Evolutionary conservation across 2,329 filamentous ascomycete genomes (phyloP).

Genomic region (Trematosphaeria pertusa): DNA sequence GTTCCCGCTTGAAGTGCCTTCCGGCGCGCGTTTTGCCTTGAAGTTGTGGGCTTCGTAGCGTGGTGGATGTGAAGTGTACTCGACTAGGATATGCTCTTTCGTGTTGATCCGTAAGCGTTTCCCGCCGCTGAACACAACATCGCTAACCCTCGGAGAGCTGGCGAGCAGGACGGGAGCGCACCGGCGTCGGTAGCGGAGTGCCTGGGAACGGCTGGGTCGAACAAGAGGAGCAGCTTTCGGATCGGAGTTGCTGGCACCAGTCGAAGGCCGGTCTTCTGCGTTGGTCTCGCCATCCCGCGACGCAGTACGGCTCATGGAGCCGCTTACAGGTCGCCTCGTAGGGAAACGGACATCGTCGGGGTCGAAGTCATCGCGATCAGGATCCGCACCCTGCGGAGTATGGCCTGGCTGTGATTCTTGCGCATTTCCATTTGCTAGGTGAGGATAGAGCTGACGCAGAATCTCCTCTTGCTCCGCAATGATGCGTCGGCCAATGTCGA

Average conservation of each 20-base stretch:
- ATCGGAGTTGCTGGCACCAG: constrained; percentile 27
- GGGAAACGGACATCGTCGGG: constrained; percentile 48
- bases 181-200: constrained; percentile 54
- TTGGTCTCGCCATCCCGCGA: constrained; percentile 27
- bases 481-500: constrained; percentile 46
- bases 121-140: constrained; percentile 53
- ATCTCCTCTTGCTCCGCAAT: constrained; percentile 58
- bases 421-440: constrained; percentile 38
- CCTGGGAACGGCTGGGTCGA: constrained; percentile 43
- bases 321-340: constrained; percentile 21
- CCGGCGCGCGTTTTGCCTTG: constrained; percentile 24
- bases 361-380: constrained; percentile 47
- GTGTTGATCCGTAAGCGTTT: constrained; percentile 54
- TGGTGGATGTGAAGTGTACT: constrained; percentile 53
- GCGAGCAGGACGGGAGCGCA: constrained; percentile 55
- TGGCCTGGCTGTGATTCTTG: constrained; percentile 16
- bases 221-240: constrained; percentile 42
- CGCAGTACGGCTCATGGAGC: constrained; percentile 18
- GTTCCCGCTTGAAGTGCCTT: constrained; percentile 6
- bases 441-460: constrained; percentile 55
- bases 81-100: constrained; percentile 50
- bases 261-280: constrained; percentile 26
- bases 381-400: constrained; percentile 26
- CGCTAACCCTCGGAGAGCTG: constrained; percentile 53
- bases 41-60: constrained; percentile 53